Evolutionary conservation across 2,329 filamentous ascomycete species (phyloP), one percentile per base, ranked within the genome.

Genomic region (Hypoxylon sp.): DNA sequence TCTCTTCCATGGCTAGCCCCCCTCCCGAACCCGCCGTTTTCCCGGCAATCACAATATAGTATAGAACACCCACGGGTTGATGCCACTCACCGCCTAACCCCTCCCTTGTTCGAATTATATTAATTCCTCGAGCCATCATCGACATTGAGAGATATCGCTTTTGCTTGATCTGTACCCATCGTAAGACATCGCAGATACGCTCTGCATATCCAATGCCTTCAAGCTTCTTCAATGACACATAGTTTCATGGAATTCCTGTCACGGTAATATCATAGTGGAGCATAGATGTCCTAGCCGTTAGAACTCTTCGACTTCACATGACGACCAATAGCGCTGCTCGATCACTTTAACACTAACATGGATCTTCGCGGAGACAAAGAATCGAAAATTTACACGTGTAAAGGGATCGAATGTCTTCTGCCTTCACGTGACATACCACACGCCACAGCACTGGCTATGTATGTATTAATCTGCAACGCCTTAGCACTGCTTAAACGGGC

Each of bases 61-160:
- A 33, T 9, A 32, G 18, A 11, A 12, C 30, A 33, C 14, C 11
- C 30, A 12, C 30, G 30, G 11, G 12, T 33, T 7, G 9, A 12
- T 36, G 22, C 14, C 54, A 45, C 59, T 58, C 59, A 67, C 57
- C 61, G 61, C 65, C 48, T 48, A 33, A 63, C 46, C 64, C 59
- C 59, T 38, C 46, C 49, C 36, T 36, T 38, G 24, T 55, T n/a
- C 51, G 26, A 33, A 56, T 49, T 60, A 65, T 65, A 59, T 56
- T 61, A 33, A 48, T 7, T 49, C 16, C 46, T 36, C 49, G 20
- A 26, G 18, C 28, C n/a, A n/a, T n/a, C n/a, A 33, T 20, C 6
- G 18, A 16, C 12, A 28, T 40, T 59, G 30, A 11, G 28, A 42
- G 50, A 9, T 59, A 49, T 54, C n/a, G 3, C 24, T 3, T 26